These are phyloP conservation scores for Gossypium lobatum DNA, from an alignment of 441 rosid species.

Conservation along the genomic window DNA sequence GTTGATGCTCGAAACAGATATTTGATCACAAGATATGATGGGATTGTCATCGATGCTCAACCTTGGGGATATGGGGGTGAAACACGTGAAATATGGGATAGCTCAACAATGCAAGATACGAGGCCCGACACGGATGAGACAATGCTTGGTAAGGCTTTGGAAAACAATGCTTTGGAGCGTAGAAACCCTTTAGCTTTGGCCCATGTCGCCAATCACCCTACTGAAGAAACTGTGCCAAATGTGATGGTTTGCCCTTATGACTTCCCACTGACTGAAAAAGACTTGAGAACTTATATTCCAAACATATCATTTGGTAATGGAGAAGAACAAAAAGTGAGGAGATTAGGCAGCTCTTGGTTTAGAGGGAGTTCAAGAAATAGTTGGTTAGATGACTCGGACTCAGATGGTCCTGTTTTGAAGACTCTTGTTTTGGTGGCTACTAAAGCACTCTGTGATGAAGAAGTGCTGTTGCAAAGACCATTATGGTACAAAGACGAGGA, in stretches of 20 bases:
- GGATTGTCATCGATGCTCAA: slow-evolving; percentile 65
- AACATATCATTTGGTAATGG: slow-evolving; percentile 43
- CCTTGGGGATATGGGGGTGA: slow-evolving; percentile 82
- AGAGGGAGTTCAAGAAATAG: slow-evolving; percentile 24
- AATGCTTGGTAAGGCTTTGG: slow-evolving; percentile 56
- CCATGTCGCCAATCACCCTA: slow-evolving; percentile 71
- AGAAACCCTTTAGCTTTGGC: slow-evolving; percentile 83
- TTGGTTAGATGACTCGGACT: slow-evolving; percentile 10
- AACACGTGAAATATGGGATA: slow-evolving; percentile 51
- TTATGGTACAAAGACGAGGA: slow-evolving; percentile 86
- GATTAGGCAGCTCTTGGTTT: slow-evolving; percentile 66
- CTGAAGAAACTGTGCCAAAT: slow-evolving; percentile 63
- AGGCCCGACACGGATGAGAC: slow-evolving; percentile 16
- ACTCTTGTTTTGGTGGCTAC: slow-evolving; percentile 77
- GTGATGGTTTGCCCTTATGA: slow-evolving; percentile 80
- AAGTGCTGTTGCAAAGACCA: slow-evolving; percentile 60
- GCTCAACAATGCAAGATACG: slow-evolving; percentile 26
- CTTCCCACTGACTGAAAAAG: slow-evolving; percentile 57
- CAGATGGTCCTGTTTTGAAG: slow-evolving; percentile 39
- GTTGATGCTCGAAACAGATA: slow-evolving; percentile 54
- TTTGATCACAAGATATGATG: slow-evolving; percentile 78
- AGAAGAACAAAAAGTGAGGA: slow-evolving; percentile 51
- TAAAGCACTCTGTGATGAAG: slow-evolving; percentile 59
- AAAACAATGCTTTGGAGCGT: slow-evolving; percentile 46
- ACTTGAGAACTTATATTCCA: slow-evolving; percentile 67